Evolutionary conservation across 768 basidiomycete species (phyloP), one percentile per base, ranked within the genome.

Genomic region (Phylloporus sp.): DNA sequence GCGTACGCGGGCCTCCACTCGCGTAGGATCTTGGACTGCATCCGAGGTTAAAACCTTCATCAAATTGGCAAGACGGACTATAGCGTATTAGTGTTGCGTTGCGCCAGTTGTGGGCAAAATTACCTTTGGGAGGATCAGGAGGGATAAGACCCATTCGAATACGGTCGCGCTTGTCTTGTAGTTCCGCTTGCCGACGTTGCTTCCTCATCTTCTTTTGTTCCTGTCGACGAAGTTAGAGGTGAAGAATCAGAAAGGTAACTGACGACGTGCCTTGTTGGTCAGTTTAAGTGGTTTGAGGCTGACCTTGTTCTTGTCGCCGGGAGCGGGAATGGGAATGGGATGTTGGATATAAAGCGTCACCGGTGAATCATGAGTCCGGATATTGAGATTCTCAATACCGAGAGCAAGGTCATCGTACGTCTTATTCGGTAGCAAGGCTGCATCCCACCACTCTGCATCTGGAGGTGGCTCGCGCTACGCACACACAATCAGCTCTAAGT

Each of bases 151-250:
- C 97, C 95, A 98, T 97, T 55, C 91, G 82, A 60, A 95, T 88
- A 35, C 95, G 79, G 66, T 97, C 97, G 52, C 93, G 81, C 71
- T 94, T 93, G 68, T 99, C 97, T 71, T 97, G 88, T 53, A 95
- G 68, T 61, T 93, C 93, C 11, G 86, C 88, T 62, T 90, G 85
- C 41, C 95, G 79, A 47, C 88, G 77, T 64, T 94, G 82, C 69
- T 91, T 91, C 60, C 97, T 72, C 85, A 97, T 86, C 80, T 98
- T 98, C 85, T 97, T 98, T 77, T 88, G 87, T 61, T 97, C 94
- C 85, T 76, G 35, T 32, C 53, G 41, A 55, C 23, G 40, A 32
- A n/a, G 45, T 52, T 10, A 58, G 27, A 52, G 23, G 28, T 39
- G 1, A 20, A 31, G 3, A 27, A 10, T 15, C 15, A n/a, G 20